Evolutionary conservation across 495 filamentous ascomycete species (phyloP).

Genomic region (Penicillium diatomitis): DNA sequence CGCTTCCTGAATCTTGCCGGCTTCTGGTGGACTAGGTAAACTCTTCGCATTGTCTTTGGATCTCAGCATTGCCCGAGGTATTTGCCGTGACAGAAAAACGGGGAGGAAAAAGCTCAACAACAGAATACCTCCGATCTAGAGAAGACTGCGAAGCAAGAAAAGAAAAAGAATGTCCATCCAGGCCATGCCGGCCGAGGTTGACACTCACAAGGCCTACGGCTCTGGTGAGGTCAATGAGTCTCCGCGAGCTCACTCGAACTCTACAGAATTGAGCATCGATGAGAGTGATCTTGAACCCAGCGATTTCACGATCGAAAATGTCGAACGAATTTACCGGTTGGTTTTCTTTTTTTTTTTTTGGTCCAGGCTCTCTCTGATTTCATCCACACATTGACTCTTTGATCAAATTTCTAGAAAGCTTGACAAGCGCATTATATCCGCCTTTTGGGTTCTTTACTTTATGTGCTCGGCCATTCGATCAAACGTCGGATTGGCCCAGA

Average conservation of each 20-base stretch:
- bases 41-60: no score
- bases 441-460: conserved; percentile 92
- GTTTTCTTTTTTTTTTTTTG: background rate
- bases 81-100: no score
- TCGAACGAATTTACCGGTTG: conserved; percentile 37
- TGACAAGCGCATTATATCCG: conserved; percentile 76
- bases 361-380: background rate
- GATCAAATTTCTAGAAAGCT: conserved; percentile 45
- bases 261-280: conserved; percentile 1
- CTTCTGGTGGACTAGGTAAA: no score
- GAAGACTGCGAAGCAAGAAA: background rate
- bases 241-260: conserved; percentile 1
- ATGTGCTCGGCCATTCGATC: conserved; percentile 84
- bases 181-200: conserved; percentile 1
- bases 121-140: no score
- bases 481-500: conserved; percentile 83
- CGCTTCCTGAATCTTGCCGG: background rate
- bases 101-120: no score
- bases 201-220: conserved; percentile 12
- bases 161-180: conserved; percentile 11
- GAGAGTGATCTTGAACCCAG: conserved; percentile 15
- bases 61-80: no score
- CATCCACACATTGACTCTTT: background rate
- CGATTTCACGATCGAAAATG: conserved; percentile 23
- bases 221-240: conserved; percentile 21